Conservation (phyloP, 352 stramenopile genomes). For the Phytophthora ohioensis region DNA sequence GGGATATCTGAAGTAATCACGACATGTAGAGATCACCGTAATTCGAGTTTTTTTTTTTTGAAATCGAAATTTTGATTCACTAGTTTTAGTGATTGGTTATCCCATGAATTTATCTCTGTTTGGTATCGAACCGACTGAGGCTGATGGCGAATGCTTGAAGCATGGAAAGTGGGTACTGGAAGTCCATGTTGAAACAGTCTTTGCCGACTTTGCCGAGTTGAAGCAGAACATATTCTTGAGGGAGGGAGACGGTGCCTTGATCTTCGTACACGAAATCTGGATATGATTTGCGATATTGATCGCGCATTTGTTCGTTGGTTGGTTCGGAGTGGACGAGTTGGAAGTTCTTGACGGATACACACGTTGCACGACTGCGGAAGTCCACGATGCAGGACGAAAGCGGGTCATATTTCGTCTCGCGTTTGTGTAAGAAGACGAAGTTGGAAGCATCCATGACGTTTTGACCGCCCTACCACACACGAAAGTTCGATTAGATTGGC, state of each 20-base stretch:
- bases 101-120: constrained; percentile 63
- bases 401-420: constrained; percentile 91
- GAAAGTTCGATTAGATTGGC: constrained; percentile 2
- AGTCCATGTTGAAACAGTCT: constrained; percentile 96
- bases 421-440: constrained; percentile 87
- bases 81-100: not conserved
- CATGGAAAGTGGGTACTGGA: constrained; percentile 93
- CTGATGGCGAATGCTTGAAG: constrained; percentile 94
- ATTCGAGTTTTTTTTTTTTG: too few species aligned
- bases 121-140: constrained; percentile 92
- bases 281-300: constrained; percentile 76
- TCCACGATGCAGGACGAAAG: constrained; percentile 93
- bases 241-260: constrained; percentile 83
- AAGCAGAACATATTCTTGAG: constrained; percentile 85
- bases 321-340: constrained; percentile 91
- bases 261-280: constrained; percentile 84
- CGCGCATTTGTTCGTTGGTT: constrained; percentile 68
- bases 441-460: constrained; percentile 84
- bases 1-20: too few species aligned
- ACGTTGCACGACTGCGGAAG: constrained; percentile 91
- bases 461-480: constrained; percentile 60
- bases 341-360: constrained; percentile 94
- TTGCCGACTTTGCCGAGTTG: constrained; percentile 91
- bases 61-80: too few species aligned
- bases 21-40: too few species aligned